These are phyloP conservation scores for Colletotrichum gigasporum DNA, from an alignment of 2,329 filamentous ascomycete species.

Conservation along the genomic window DNA sequence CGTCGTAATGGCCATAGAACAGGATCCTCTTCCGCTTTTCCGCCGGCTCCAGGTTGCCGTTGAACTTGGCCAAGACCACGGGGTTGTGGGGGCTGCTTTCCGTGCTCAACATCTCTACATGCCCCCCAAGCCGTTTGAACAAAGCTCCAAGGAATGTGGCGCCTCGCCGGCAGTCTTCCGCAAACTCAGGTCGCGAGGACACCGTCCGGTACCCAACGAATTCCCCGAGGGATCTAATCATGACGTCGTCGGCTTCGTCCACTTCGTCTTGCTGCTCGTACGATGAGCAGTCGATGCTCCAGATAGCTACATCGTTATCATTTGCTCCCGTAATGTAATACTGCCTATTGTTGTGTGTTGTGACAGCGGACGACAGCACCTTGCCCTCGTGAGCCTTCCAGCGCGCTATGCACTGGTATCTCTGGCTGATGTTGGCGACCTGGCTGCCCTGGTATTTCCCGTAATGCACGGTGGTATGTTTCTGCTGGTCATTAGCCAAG, in stretches of 20 bases:
- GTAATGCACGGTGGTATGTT: constrained; percentile 74
- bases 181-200: constrained; percentile 85
- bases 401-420: constrained; percentile 80
- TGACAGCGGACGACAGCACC: constrained; percentile 84
- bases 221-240: constrained; percentile 79
- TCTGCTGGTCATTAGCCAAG: constrained; percentile 51
- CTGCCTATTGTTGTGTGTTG: constrained; percentile 74
- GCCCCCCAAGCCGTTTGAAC: constrained; percentile 90
- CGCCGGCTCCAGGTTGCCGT: constrained; percentile 73
- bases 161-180: constrained; percentile 91
- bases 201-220: constrained; percentile 94
- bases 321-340: constrained; percentile 96
- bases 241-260: constrained; percentile 59
- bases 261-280: constrained; percentile 36
- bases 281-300: constrained; percentile 68
- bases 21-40: constrained; percentile 83
- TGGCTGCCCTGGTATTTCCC: constrained; percentile 61
- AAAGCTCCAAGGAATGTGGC: constrained; percentile 90
- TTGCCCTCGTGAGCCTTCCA: constrained; percentile 90
- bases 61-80: constrained; percentile 91
- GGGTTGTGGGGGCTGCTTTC: constrained; percentile 80
- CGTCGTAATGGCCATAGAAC: constrained; percentile 98
- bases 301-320: constrained; percentile 88
- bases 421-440: constrained; percentile 72
- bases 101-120: constrained; percentile 89